These are phyloP conservation scores for Cutaneotrichosporon curvatum DNA, from an alignment of 1,284 basidiomycete species.

Conservation along the genomic window DNA sequence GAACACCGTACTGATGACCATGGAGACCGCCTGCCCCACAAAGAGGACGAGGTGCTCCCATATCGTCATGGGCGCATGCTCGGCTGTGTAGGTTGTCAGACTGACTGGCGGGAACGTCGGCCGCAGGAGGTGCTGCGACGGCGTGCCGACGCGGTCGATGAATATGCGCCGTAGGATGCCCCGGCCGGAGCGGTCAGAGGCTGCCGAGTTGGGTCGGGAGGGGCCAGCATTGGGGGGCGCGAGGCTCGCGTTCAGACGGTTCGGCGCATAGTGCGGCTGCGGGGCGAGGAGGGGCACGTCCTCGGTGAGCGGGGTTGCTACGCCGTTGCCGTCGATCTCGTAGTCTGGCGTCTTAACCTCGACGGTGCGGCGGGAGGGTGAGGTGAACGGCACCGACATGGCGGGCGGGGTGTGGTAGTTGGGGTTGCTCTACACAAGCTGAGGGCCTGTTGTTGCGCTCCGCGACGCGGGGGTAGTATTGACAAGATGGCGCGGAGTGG, in stretches of 20 bases:
- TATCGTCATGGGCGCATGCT: constrained; percentile 29
- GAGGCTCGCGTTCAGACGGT: no score
- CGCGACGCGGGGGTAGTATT: no score
- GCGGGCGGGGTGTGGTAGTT: no score
- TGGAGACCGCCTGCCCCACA: constrained; percentile 49
- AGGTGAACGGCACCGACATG: no score
- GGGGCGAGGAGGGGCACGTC: constrained; percentile 27
- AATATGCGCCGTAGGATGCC: constrained; percentile 42
- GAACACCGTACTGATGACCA: constrained; percentile 52
- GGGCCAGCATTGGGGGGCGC: constrained; percentile 5
- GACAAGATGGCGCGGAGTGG: no score
- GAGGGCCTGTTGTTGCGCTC: no score
- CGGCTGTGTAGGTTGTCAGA: constrained; percentile 40
- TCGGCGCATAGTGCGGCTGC: constrained; percentile 10
- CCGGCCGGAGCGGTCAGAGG: constrained; percentile 23
- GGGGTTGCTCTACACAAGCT: no score
- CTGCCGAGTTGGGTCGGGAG: constrained; percentile 29
- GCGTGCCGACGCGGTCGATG: constrained; percentile 41
- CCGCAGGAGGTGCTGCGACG: constrained; percentile 41
- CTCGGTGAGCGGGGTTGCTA: not conserved
- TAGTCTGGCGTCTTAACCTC: constrained; percentile 27
- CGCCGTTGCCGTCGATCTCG: constrained; percentile 20
- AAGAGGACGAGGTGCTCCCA: constrained; percentile 42
- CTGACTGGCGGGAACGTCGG: constrained; percentile 46
- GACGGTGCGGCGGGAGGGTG: no score